Base-by-base conservation (phyloP, 768 basidiomycete species). In the Lentinula lateritia region DNA sequence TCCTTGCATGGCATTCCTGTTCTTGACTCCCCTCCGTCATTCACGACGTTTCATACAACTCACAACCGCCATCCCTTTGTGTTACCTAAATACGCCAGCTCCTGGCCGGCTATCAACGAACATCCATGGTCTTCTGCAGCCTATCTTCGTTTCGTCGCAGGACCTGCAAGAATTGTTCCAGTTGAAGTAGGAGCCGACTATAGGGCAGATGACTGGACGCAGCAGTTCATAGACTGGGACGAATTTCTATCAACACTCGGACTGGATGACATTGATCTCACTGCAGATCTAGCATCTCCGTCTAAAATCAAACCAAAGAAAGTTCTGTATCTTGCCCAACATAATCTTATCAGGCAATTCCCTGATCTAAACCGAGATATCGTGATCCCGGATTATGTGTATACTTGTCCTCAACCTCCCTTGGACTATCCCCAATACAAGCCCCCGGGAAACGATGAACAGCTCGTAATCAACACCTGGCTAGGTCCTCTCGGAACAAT, bases 151-250 rank as follows among this genome's bases (percentile, higher is more conserved):
- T 75, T 78, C 4, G 75, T 86, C 0, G 84, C 89, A 2, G 97
- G 97, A 13, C 83, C 83, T 46, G 95, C 90, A 1, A 82, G 97
- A 20, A 74, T 92, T 5, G 89, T 98, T 1, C 97, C 96, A 5
- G 87, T 98, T 6, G 96, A 98, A 73, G 74, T 97, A 16, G 96
- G 96, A 13, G 72, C 73, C 38, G 90, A 95, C 69, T 98, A 98
- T 72, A 85, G 92, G 34, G 75, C 78, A 10, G 82, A 83, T 20
- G 83, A 83, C 50, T 99, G 97, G 97, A 81, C 81, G 0, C 96
- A 96, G 71, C 74, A 74, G 65, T 76, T 98, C 58, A 83, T 97
- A 72, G 67, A 71, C 20, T 97, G 93, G 86, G 85, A 90, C 39
- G 78, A 77, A 1, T 95, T 98, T 70, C 76, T 98, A 6, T 66